phyloP scores from a whole-genome alignment of 176 grass and related monocot genomes.

The Aegilops speltoides region DNA sequence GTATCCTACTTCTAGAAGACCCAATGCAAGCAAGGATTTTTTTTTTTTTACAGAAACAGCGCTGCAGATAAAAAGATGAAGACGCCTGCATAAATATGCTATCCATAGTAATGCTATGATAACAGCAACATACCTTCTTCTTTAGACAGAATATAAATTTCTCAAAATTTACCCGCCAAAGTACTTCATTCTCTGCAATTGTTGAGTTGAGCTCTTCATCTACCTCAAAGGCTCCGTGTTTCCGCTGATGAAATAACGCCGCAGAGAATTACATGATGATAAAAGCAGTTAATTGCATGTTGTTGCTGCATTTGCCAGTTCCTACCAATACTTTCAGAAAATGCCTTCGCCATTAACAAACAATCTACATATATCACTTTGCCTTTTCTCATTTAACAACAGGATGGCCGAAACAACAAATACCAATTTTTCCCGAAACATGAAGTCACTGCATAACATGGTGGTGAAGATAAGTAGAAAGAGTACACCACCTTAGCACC shows the following conservation, averaged over 20 bases:
- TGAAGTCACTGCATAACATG: not conserved
- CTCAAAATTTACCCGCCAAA: conserved; percentile 87
- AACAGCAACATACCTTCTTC: conserved; percentile 61
- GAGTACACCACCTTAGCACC: conserved; percentile 63
- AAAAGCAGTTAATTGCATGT: conserved; percentile 22
- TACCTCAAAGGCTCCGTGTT: conserved; percentile 57
- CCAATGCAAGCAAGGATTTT: no score
- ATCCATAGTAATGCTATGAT: not conserved
- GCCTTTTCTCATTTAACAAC: conserved; percentile 21
- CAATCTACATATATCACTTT: not conserved
- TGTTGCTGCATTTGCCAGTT: conserved; percentile 24
- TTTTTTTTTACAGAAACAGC: no score
- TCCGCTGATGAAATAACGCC: conserved; percentile 55
- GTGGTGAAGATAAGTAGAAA: conserved; percentile 1
- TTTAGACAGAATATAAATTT: conserved; percentile 78
- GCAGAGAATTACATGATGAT: conserved; percentile 27
- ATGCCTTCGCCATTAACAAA: conserved; percentile 11
- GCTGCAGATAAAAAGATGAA: not conserved
- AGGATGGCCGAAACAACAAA: conserved; percentile 30
- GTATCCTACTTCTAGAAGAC: no score
- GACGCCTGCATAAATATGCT: not conserved
- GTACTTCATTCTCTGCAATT: conserved; percentile 83
- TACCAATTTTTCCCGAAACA: not conserved
- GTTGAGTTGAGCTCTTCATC: conserved; percentile 65
- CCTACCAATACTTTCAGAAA: not conserved